Base-by-base conservation (phyloP, 352 stramenopile genomes). In the Phytophthora aleatoria region DNA sequence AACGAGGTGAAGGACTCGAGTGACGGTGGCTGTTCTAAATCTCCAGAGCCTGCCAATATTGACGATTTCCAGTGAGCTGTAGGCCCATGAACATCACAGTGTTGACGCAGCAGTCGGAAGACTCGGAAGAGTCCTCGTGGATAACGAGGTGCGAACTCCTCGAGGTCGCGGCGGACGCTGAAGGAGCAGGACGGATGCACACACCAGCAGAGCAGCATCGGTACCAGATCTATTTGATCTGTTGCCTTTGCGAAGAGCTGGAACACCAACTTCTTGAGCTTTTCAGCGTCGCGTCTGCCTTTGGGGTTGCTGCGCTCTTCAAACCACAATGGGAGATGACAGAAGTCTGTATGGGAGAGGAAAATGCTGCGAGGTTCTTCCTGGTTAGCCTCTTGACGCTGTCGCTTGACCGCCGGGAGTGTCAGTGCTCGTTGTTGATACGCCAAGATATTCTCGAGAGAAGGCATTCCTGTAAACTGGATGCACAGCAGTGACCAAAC, bases 141-240 rank as follows among this genome's bases (percentile, higher is more conserved):
- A 27, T 72, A 87, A 4, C 31, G 43, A 53, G 79, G 77, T 6
- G 81, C 38, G 13, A 84, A 74, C 3, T 64, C 31, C 3, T 68
- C 58, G 3, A 89, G 49, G 20, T 87, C 69, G 12, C 26, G 52
- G 9, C 70, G 69, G 3, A 87, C 35, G 13, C 43, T 58, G 38
- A 71, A 68, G n/a, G 43, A 62, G 39, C 48, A 67, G 13, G 54
- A 61, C 12, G 77, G 74, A 43, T 79, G 50, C 8, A 59, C 16
- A 26, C 74, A 81, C 73, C 70, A 84, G n/a, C 30, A 43, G 10
- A 86, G 62, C 28, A 84, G 52, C 75, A 86, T 77, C 1, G 67
- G 38, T 12, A 77, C 5, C 13, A 83, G 50, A 35, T 43, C 33
- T 9, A 79, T 27, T 4, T 69, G 35, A 39, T 15, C 15, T 48